Conservation (phyloP, 139 green algal species). For the Chlamydomonas sp. region DNA sequence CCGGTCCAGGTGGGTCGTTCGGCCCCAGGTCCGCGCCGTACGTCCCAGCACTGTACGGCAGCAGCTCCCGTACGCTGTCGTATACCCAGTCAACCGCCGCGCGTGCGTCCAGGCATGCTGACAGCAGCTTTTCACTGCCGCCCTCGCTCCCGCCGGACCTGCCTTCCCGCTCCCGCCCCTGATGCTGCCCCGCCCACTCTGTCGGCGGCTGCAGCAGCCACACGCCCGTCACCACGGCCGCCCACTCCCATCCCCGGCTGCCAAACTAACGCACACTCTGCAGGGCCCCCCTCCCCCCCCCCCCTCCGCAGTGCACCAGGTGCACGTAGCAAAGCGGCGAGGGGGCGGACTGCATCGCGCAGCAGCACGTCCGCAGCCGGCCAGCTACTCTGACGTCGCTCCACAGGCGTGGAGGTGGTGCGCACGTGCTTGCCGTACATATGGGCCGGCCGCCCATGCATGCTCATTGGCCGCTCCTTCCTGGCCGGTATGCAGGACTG, state of each 20-base stretch:
- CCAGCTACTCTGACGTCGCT: not conserved
- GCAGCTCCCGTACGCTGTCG: not conserved
- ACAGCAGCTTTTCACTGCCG: not conserved
- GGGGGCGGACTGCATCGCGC: not conserved
- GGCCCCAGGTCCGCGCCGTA: not conserved
- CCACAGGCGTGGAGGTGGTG: no score
- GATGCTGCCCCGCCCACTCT: no score
- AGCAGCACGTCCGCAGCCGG: not conserved
- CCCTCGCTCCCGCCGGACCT: no score
- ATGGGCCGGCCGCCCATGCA: no score
- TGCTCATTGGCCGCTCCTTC: no score
- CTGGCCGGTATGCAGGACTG: no score
- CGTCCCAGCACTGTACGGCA: conserved; percentile 9
- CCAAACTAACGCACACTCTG: not conserved
- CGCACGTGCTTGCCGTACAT: no score
- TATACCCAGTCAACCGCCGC: not conserved
- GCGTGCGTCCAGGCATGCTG: not conserved
- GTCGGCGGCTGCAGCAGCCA: not conserved
- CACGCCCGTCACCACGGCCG: not conserved
- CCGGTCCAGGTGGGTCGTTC: not conserved
- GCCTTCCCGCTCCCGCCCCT: no score
- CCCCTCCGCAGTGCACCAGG: conserved; percentile 5
- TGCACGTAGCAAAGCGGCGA: conserved; percentile 3
- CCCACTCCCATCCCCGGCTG: conserved; percentile 7
- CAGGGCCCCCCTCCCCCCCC: not conserved